A percentile compares a stretch with the other conserved stretches of the same genome.
phyloP scores from a whole-genome alignment of 768 basidiomycete species.

The Rhizopogon vesiculosus region DNA sequence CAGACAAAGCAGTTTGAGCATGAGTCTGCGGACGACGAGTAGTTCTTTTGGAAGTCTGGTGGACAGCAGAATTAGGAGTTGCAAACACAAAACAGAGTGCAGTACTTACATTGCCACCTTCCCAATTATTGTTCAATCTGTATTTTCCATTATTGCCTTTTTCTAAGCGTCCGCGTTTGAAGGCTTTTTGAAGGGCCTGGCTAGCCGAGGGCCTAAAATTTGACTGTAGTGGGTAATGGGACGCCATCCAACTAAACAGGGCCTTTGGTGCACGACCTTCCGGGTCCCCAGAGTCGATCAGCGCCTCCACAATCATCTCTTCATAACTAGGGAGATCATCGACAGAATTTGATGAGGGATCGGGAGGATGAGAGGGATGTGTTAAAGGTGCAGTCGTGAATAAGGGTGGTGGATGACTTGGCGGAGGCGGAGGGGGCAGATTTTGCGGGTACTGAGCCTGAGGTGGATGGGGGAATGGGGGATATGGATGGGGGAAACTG shows the following conservation, averaged over 20 bases:
- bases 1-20: conserved; percentile 23
- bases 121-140: conserved; percentile 71
- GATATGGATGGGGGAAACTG: conserved; percentile 36
- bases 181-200: conserved; percentile 86
- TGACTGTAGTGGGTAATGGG: conserved; percentile 76
- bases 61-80: background rate
- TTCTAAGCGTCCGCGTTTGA: conserved; percentile 73
- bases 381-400: conserved; percentile 21
- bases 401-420: conserved; percentile 21
- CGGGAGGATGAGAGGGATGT: conserved; percentile 13
- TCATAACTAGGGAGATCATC: conserved; percentile 84
- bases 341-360: conserved; percentile 15
- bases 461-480: conserved; percentile 27
- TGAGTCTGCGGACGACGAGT: conserved; percentile 73
- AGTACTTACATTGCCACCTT: conserved; percentile 69
- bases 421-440: conserved; percentile 24
- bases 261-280: conserved; percentile 83
- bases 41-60: conserved; percentile 68
- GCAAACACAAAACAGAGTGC: background rate
- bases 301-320: conserved; percentile 85
- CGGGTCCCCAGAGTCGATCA: conserved; percentile 58
- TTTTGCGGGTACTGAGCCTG: conserved; percentile 25
- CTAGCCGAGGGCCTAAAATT: conserved; percentile 89
- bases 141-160: conserved; percentile 75
- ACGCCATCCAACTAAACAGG: conserved; percentile 80